Base-by-base conservation (phyloP, 441 rosid genomes). In the Eruca vesicaria region DNA sequence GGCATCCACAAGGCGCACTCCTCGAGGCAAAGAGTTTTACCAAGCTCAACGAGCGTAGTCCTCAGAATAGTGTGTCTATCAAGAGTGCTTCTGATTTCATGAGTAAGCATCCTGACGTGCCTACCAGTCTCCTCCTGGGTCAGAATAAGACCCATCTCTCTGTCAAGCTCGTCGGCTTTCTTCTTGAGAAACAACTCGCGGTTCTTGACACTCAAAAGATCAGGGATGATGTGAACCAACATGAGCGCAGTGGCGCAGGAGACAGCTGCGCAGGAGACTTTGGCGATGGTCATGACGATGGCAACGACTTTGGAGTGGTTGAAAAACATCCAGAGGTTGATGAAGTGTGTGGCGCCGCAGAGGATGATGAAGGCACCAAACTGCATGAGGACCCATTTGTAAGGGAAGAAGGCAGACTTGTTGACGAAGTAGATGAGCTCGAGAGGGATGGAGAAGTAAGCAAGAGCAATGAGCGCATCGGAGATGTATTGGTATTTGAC, bases 1-100 rank as follows among this genome's bases (percentile, higher is more conserved):
- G 99, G 99, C 98, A 94, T 94, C 99, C 99, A 94, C 79, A 94
- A 68, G 1, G 90, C 98, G 73, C 99, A 94, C 80, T 92, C 99
- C 78, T 94, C 97, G 11, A 94, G 84, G 52, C 85, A 82, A 65
- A 94, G 90, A 5, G 93, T 90, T 72, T 90, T 86, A 32, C 99
- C 97, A 45, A 94, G 79, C 83, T 94, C 97, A 28, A 92, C 96
- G 20, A 94, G 94, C 21, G 99, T 94, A 48, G 99, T 94, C 71
- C 80, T 86, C 20, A 94, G 79, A 43, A 94, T 94, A 10, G 93
- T 94, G 61, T 88, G 90, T 33, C 97, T 83, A 73, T 94, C 93
- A 23, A 92, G 93, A 0, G 97, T 90, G 85, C 94, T 92, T 82
- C 99, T 83, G 56, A 94, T 94, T 74, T 91, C 99, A 81, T 94